These are phyloP conservation scores for Xylaria grammica DNA, from an alignment of 495 filamentous ascomycete genomes.

Conservation along the genomic window DNA sequence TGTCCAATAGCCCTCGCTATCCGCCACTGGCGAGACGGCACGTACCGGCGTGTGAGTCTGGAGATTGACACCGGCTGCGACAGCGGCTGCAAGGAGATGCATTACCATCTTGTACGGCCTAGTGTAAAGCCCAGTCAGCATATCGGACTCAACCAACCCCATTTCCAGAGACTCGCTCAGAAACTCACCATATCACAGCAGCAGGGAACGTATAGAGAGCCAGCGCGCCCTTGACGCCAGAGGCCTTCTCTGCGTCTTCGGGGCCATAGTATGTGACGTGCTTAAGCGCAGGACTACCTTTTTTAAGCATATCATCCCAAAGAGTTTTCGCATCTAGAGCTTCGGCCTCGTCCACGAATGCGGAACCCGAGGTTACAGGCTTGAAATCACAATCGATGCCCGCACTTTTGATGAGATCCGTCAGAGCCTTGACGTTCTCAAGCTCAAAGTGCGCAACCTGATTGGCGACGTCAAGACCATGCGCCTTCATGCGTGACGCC, in stretches of 20 bases:
- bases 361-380: constrained; percentile 50
- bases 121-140: neutral
- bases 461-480: constrained; percentile 49
- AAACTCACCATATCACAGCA: constrained; percentile 43
- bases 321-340: constrained; percentile 39
- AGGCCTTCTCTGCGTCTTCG: constrained; percentile 24
- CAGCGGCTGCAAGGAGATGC: constrained; percentile 53
- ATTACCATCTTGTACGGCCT: constrained; percentile 66
- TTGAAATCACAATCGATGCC: constrained; percentile 52
- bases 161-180: constrained; percentile 45
- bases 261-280: constrained; percentile 38
- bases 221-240: constrained; percentile 25
- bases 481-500: constrained; percentile 39
- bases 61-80: constrained; percentile 38
- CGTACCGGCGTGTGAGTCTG: constrained; percentile 40
- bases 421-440: constrained; percentile 50
- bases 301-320: constrained; percentile 41
- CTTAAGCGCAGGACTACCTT: constrained; percentile 42
- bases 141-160: constrained; percentile 44
- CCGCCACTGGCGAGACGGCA: constrained; percentile 27
- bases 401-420: constrained; percentile 47
- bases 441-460: constrained; percentile 55
- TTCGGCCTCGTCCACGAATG: constrained; percentile 49
- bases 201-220: constrained; percentile 38
- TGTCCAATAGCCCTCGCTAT: constrained; percentile 44